phyloP scores from a whole-genome alignment of 371 early-diverging fungal genomes.

The Massospora cicadina region DNA sequence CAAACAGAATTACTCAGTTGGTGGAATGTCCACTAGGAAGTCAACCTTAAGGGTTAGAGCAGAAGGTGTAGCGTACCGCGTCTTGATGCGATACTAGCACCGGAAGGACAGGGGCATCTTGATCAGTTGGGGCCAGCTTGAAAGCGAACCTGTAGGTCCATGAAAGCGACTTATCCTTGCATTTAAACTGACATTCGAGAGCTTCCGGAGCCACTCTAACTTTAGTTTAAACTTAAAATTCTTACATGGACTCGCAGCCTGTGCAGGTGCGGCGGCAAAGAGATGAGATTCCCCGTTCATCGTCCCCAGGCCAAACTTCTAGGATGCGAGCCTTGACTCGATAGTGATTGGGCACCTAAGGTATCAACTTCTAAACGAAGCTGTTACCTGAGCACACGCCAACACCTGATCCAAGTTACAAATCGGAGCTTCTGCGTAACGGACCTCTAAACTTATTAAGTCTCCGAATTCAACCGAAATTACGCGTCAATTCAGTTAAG shows the following conservation, averaged over 20 bases:
- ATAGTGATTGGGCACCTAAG: neutral
- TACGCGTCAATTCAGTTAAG: neutral
- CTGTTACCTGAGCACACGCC: neutral
- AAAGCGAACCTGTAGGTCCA: neutral
- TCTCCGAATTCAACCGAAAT: neutral
- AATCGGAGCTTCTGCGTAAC: neutral
- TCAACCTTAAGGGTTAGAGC: neutral
- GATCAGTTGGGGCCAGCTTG: neutral
- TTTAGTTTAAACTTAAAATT: neutral
- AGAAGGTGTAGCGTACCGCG: neutral
- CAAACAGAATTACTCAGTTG: neutral
- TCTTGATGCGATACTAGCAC: neutral
- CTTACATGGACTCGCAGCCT: neutral
- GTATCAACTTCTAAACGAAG: too few species aligned
- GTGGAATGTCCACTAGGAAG: neutral
- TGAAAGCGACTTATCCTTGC: neutral
- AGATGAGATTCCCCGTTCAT: neutral
- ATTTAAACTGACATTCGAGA: neutral
- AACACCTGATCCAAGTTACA: neutral
- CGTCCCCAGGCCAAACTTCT: neutral
- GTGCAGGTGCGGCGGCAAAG: neutral
- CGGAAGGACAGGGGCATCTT: neutral
- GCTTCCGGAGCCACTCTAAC: neutral
- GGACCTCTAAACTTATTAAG: neutral
- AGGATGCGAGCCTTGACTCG: neutral